Conservation (phyloP, 2,329 filamentous ascomycete species). For the Pezicula rhizophila region DNA sequence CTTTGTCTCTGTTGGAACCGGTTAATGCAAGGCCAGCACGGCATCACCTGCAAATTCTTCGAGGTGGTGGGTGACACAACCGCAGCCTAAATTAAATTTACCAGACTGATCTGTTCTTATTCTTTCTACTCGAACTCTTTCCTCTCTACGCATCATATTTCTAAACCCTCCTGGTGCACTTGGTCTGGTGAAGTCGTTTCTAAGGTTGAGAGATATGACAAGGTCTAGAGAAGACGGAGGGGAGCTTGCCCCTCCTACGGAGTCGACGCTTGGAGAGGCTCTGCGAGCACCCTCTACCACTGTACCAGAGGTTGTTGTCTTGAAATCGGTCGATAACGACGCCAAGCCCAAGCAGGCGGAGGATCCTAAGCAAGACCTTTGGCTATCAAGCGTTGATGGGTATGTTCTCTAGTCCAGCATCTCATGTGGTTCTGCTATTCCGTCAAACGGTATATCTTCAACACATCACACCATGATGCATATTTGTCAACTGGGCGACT, state of each 20-base stretch:
- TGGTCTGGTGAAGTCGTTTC: too few relatives aligned
- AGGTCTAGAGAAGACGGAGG: conserved; percentile 4
- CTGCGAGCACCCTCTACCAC: conserved; percentile 35
- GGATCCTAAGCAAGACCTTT: conserved; percentile 40
- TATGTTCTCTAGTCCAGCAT: conserved; percentile 22
- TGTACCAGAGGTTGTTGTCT: conserved; percentile 33
- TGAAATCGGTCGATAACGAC: conserved; percentile 30
- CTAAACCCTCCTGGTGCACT: conserved; percentile 1
- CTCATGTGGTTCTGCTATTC: neutral
- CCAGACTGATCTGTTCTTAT: neutral
- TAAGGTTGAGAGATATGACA: conserved; percentile 5
- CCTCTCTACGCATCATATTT: neutral
- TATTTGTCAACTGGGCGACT: too few relatives aligned
- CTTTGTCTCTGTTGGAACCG: too few relatives aligned
- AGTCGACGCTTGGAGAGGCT: conserved; percentile 31
- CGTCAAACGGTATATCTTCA: neutral
- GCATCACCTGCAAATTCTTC: neutral
- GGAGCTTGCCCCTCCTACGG: neutral
- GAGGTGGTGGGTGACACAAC: conserved; percentile 4
- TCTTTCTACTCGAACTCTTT: neutral
- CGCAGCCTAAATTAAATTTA: neutral
- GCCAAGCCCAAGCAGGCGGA: conserved; percentile 27
- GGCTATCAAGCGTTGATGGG: conserved; percentile 44
- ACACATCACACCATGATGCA: too few relatives aligned
- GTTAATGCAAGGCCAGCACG: neutral